Base-by-base conservation (phyloP, 305 asterid genomes). In the Rubia tinctorum region DNA sequence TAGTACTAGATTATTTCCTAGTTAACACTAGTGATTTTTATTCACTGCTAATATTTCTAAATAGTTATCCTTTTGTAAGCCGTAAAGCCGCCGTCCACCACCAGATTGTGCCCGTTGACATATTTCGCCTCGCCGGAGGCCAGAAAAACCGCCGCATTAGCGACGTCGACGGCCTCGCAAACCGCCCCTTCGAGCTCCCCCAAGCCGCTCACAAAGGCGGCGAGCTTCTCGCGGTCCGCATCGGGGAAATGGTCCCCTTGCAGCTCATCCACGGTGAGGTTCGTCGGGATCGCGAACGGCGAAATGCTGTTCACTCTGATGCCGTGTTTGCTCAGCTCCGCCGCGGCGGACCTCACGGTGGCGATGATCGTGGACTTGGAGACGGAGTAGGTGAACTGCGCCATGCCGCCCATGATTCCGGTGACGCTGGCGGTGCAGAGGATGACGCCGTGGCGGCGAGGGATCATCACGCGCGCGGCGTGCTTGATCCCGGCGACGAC, bases 61-160 rank as follows among this genome's bases (percentile, higher is more conserved):
- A 30, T 40, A 22, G 23, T 65, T 66, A 89, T 73, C 78, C 82
- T 86, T 82, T 87, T 91, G 79, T 87, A 81, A 13, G 96, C 71
- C 12, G 98, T 88, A 73, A 91, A 87, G 7, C 96, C 96, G 68
- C 97, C 98, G 75, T 93, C 98, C 69, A 91, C 94, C 77, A 93
- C 96, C 75, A 93, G 88, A 78, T 91, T 93, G 74, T 88, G 98
- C 70, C 98, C 98, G 66, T 82, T 91, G 23, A 93, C 84, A 68
- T 84, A 93, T 83, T 91, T 93, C 27, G 97, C 97, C 67, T 91
- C 98, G 64, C 86, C 97, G 15, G 91, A 88, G 11, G 93, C 94
- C 25, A 93, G 86, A 77, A 68, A 93, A 60, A 90, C 68, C 11
- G 98, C 97, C 30, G 98, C 97, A 69, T 89, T 88, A 1, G 96